Conservation (phyloP, 2,329 filamentous ascomycete species). For the Talaromyces verruculosus region DNA sequence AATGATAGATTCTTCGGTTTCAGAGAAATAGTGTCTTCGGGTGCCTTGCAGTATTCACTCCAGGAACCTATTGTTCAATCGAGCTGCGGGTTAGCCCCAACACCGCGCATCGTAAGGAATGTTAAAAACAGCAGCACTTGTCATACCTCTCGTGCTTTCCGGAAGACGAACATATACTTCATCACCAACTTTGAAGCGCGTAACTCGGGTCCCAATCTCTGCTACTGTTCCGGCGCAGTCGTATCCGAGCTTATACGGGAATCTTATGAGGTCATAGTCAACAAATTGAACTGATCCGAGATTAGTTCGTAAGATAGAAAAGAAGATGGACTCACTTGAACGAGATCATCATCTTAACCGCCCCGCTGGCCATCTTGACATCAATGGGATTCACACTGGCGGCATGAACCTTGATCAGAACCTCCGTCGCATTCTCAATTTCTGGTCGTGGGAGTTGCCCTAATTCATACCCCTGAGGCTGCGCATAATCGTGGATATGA, state of each 20-base stretch:
- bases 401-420: conserved; percentile 39
- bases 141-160: conserved; percentile 31
- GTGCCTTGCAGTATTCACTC: conserved; percentile 40
- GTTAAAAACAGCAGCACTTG: neutral
- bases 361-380: conserved; percentile 42
- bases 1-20: conserved; percentile 47
- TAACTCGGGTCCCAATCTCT: conserved; percentile 36
- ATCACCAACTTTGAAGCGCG: conserved; percentile 40
- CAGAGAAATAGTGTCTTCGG: conserved; percentile 35
- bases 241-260: conserved; percentile 46
- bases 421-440: conserved; percentile 24
- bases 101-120: neutral
- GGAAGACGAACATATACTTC: conserved; percentile 39
- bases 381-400: conserved; percentile 49
- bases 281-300: neutral
- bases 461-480: conserved; percentile 27
- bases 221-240: conserved; percentile 43
- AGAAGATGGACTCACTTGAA: conserved; percentile 28
- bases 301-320: neutral
- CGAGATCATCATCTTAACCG: conserved; percentile 32
- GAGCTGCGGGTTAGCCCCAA: neutral
- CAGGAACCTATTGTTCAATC: conserved; percentile 30
- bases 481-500: conserved; percentile 23
- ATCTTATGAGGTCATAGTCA: conserved; percentile 27
- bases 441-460: conserved; percentile 22